These are phyloP conservation scores for Lipomyces sp. DNA, from an alignment of 805 yeast genomes.

Conservation along the genomic window DNA sequence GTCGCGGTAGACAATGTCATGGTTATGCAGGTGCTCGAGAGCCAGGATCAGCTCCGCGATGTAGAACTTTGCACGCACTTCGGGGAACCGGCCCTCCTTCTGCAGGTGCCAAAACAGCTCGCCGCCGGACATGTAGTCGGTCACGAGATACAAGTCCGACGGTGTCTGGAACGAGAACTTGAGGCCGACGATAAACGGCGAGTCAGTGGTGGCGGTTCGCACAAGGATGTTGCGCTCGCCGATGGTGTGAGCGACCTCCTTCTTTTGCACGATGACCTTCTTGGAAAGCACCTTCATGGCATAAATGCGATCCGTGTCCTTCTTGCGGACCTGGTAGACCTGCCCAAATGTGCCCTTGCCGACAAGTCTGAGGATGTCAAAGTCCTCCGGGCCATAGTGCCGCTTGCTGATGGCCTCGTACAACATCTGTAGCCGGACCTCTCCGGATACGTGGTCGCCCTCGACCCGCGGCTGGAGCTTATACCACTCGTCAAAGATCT, in stretches of 20 bases:
- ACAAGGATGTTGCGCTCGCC: slow-evolving; percentile 95
- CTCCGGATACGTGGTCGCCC: slow-evolving; percentile 76
- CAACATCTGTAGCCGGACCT: slow-evolving; percentile 69
- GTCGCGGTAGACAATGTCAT: slow-evolving; percentile 94
- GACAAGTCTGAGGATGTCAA: slow-evolving; percentile 81
- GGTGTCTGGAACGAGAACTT: slow-evolving; percentile 97
- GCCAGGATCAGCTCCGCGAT: slow-evolving; percentile 95
- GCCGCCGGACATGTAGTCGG: slow-evolving; percentile 98
- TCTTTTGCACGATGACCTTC: slow-evolving; percentile 91
- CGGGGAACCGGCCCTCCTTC: slow-evolving; percentile 90
- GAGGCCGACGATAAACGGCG: slow-evolving; percentile 92
- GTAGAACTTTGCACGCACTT: slow-evolving; percentile 92
- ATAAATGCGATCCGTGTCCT: slow-evolving; percentile 83
- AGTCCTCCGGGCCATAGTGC: slow-evolving; percentile 90
- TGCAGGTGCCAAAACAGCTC: slow-evolving; percentile 96
- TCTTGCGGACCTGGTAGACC: slow-evolving; percentile 91
- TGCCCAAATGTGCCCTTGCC: slow-evolving; percentile 99
- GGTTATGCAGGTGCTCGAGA: slow-evolving; percentile 89
- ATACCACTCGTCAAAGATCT: slow-evolving; percentile 67
- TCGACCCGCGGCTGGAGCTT: slow-evolving; percentile 66
- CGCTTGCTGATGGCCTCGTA: slow-evolving; percentile 67
- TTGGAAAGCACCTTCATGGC: slow-evolving; percentile 97
- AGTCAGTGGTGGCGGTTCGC: slow-evolving; percentile 80
- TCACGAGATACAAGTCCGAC: slow-evolving; percentile 83
- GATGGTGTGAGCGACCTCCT: slow-evolving; percentile 96